Evolutionary conservation across 331 rosid genomes (phyloP), one percentile per base, ranked within the genome.

Genomic region (Acacia concinna): DNA sequence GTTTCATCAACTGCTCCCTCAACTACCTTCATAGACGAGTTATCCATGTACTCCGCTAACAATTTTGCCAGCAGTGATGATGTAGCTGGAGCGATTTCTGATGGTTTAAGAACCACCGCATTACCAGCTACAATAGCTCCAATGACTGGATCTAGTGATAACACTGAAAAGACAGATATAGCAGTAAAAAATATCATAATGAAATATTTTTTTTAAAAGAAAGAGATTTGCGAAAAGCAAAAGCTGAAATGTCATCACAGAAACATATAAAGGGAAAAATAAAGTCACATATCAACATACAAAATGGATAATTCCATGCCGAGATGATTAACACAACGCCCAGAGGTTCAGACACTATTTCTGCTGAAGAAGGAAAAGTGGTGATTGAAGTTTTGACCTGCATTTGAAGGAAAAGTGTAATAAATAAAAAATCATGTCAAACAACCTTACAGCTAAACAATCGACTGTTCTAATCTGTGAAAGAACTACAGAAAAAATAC

Each of bases 91-190:
- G 97, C 57, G 78, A 90, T 64, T 89, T 96, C 99, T 67, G 99
- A 96, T 69, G 99, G 99, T 85, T 96, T 96, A 59, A 96, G 82
- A 83, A 96, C 99, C 79, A 96, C 97, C 44, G 94, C 85, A 84
- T 96, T 96, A 62, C 99, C 99, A 62, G 98, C 97, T 30, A 97
- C 98, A 73, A 96, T 91, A 79, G 99, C 99, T 87, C 99, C 99
- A 71, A 96, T 52, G 84, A 96, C 90, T 59, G 99, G 99, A 78
- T 96, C 97, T n/a, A 96, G 93, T 68, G 99, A 96, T 75, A 96
- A 71, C 84, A 89, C 99, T 96, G 86, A 77, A 79, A 81, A 88
- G 38, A 84, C 14, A 80, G 73, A 86, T 12, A 71, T 25, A 72
- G 23, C 17, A 82, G 64, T 28, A 1, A 44, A 75, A 76, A 72